phyloP scores from a whole-genome alignment of 306 rosid genomes.

The Prunus mira region DNA sequence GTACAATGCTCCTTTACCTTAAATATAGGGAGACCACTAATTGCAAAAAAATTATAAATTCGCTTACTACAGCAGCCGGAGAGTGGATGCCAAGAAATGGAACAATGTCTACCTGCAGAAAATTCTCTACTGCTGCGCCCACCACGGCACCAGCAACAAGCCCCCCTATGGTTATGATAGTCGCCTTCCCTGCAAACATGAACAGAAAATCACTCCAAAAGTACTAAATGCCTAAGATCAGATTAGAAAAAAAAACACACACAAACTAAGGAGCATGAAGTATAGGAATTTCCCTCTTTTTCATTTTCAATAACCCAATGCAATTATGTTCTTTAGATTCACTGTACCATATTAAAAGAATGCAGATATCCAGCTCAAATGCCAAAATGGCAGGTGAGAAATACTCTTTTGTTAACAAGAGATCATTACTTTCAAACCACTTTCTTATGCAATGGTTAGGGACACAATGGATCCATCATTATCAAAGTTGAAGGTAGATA shows the following conservation, averaged over 20 bases:
- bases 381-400: background rate
- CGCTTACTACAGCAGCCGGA: slow-evolving; percentile 91
- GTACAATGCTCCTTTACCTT: slow-evolving; percentile 44
- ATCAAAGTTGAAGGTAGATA: background rate
- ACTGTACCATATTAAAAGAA: background rate
- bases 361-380: background rate
- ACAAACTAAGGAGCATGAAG: background rate
- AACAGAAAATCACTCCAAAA: slow-evolving; percentile 6
- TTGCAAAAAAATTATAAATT: slow-evolving; percentile 80
- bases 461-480: background rate
- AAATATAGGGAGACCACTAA: slow-evolving; percentile 87
- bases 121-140: slow-evolving; percentile 89
- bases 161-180: slow-evolving; percentile 84
- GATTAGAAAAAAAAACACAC: background rate
- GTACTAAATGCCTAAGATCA: background rate
- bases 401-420: background rate
- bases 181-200: slow-evolving; percentile 83
- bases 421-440: background rate
- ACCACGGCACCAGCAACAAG: slow-evolving; percentile 88
- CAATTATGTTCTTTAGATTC: background rate
- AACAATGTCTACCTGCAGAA: slow-evolving; percentile 95
- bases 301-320: background rate
- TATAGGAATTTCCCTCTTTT: background rate
- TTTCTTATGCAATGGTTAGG: background rate
- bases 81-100: slow-evolving; percentile 93